Base-by-base conservation (phyloP, 345 rosid species). In the Passiflora organensis region DNA sequence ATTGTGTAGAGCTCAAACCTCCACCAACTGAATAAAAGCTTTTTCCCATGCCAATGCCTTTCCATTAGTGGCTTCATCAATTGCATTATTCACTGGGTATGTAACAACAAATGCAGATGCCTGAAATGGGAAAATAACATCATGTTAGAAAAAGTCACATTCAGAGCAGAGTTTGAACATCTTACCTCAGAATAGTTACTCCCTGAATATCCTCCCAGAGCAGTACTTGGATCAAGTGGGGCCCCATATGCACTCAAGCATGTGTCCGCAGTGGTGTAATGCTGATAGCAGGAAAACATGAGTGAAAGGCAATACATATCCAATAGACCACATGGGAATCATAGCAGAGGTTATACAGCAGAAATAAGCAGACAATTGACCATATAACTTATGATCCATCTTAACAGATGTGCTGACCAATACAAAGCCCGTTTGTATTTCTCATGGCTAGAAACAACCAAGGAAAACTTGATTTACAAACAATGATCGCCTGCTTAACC, bases 41-140 rank as follows among this genome's bases (percentile, higher is more conserved):
- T 84, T 91, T 81, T 91, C 98, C 98, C 98, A 91, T 37, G 89
- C 89, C 51, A 91, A 78, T 28, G 96, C 95, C 63, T 76, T 91
- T 82, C 73, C 85, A 72, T 80, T 91, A 51, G 79, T 78, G 59
- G 74, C 63, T 58, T 78, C 81, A 52, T 78, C 78, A 41, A 88
- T 69, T 24, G 73, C 88, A 58, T 91, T 91, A 82, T 86, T 83
- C 56, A 91, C 93, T 55, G 96, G 98, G 76, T 87, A 91, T 50
- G 98, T 91, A 62, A 91, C 74, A 19, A 88, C 44, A 70, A 91
- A 86, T 51, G 98, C 93, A 58, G 96, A 83, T 59, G 98, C 98
- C 98, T 91, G 93, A 55, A 28, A 53, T 10, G 2, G 16, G 32
- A 39, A 45, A 62, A 37, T 6, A 44, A 22, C 51, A 45, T 13